Evolutionary conservation across 2,329 filamentous ascomycete species (phyloP).

Genomic region (Cladophialophora chaetospira): DNA sequence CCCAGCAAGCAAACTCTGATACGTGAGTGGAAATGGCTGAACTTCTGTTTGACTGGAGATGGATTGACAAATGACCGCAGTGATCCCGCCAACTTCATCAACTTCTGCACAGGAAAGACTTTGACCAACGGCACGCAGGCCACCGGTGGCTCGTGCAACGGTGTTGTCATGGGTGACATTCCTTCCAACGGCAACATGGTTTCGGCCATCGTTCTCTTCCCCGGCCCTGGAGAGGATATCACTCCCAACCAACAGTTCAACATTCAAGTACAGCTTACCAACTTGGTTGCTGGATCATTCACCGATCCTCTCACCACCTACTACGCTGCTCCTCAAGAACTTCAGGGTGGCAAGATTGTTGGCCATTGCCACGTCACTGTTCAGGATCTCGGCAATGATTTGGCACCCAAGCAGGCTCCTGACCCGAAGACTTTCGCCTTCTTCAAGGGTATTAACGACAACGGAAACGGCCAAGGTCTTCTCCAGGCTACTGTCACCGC

Average conservation of each 20-base stretch:
- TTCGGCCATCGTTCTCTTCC: conserved; percentile 55
- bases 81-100: conserved; percentile 59
- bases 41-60: not conserved
- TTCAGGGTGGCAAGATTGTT: conserved; percentile 45
- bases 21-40: conserved; percentile 23
- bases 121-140: conserved; percentile 59
- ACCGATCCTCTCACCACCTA: conserved; percentile 58
- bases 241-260: conserved; percentile 50
- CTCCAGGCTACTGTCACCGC: conserved; percentile 57
- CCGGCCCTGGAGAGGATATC: conserved; percentile 47
- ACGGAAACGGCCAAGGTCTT: conserved; percentile 58
- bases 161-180: conserved; percentile 61
- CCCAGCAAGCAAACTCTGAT: conserved; percentile 24
- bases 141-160: conserved; percentile 57
- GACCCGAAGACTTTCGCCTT: conserved; percentile 53
- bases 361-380: conserved; percentile 51
- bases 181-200: conserved; percentile 56
- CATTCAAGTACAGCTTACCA: conserved; percentile 51
- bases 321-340: conserved; percentile 57
- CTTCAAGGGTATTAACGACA: conserved; percentile 63
- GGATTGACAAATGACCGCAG: conserved; percentile 16
- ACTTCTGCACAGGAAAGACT: conserved; percentile 58
- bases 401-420: conserved; percentile 42
- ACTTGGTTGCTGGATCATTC: conserved; percentile 56
- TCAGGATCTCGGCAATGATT: conserved; percentile 48